Base-by-base conservation (phyloP, 2,329 filamentous ascomycete genomes). In the Parasarocladium wereldwijsianum region DNA sequence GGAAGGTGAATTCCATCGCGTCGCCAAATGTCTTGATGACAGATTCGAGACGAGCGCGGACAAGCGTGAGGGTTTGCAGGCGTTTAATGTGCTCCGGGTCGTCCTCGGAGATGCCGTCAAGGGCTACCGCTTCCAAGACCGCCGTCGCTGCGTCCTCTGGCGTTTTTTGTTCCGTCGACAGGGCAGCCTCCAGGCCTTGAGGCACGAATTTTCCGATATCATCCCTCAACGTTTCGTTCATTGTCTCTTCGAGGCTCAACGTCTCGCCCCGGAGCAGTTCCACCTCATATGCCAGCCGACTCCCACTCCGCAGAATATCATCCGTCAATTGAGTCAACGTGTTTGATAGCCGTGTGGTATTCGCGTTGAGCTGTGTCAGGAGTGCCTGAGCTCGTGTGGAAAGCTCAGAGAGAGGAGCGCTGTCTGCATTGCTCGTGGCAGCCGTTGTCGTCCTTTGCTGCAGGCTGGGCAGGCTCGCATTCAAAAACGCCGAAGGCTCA, bases 1-100 rank as follows among this genome's bases (percentile, higher is more conserved):
- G 83, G 29, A 94, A 73, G 1, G 83, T 79, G 66, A 93, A 96
- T 42, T 92, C 79, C 82, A 96, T 93, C 18, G 90, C 87, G 43
- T 92, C 79, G 23, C 86, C 87, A 50, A 98, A 98, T 1, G 77
- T 79, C 50, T 82, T 80, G 45, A 96, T 85, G 15, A 96, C 86
- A 2, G 75, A 69, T 39, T 96, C 86, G 11, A 98, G 66, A n/a
- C 85, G 78, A 2, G 71, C 59, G 29, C 86, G 80, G 17, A 96
- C 84, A 24, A 79, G 67, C 4, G 79, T 82, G 21, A 98, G 64
- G 10, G 79, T 92, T 41, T 82, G 80, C 32, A 98, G 64, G 40
- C 85, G 77, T 30, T 68, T 67, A 39, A 94, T 77, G 51, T 78
- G 79, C 34, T 78, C 71, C 17, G 40, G 39, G 25, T 41, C 39